Conservation (phyloP, 352 stramenopile species). For the Phytophthora megakarya region DNA sequence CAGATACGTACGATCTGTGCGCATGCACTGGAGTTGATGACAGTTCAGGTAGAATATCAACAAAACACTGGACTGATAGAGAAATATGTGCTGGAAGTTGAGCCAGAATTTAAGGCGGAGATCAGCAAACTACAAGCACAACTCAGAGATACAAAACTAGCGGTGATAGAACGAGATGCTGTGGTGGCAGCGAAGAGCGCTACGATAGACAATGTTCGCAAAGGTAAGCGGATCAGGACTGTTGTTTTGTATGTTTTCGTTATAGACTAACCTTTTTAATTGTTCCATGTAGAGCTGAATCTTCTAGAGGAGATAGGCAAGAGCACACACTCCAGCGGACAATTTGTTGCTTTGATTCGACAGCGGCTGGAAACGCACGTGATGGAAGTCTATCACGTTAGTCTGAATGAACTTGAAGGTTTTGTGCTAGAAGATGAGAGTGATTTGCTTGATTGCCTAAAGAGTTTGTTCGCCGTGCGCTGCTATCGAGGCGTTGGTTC, state of each 20-base stretch:
- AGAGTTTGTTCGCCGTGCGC: constrained; percentile 39
- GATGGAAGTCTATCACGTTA: constrained; percentile 46
- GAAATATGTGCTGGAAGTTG: not conserved
- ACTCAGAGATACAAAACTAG: constrained; percentile 16
- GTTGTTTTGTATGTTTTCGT: too few species aligned
- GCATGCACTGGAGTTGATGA: constrained; percentile 26
- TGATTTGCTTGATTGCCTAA: constrained; percentile 46
- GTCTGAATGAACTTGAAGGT: constrained; percentile 21
- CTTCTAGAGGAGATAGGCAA: constrained; percentile 33
- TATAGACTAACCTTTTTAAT: not conserved
- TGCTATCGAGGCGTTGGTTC: constrained; percentile 27
- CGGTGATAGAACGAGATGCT: constrained; percentile 35
- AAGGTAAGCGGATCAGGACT: too few species aligned
- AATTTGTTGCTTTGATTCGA: constrained; percentile 42
- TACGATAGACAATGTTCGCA: constrained; percentile 61
- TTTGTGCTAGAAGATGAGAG: constrained; percentile 39
- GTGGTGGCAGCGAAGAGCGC: constrained; percentile 40
- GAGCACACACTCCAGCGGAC: constrained; percentile 28
- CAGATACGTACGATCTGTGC: constrained; percentile 22
- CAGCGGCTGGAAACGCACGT: constrained; percentile 60
- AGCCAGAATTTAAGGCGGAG: constrained; percentile 8
- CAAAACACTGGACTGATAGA: constrained; percentile 21
- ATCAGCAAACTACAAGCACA: constrained; percentile 23
- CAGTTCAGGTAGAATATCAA: constrained; percentile 12
- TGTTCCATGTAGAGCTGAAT: constrained; percentile 32